phyloP scores from a whole-genome alignment of 352 stramenopile genomes.

The Globisporangium echinulatum region DNA sequence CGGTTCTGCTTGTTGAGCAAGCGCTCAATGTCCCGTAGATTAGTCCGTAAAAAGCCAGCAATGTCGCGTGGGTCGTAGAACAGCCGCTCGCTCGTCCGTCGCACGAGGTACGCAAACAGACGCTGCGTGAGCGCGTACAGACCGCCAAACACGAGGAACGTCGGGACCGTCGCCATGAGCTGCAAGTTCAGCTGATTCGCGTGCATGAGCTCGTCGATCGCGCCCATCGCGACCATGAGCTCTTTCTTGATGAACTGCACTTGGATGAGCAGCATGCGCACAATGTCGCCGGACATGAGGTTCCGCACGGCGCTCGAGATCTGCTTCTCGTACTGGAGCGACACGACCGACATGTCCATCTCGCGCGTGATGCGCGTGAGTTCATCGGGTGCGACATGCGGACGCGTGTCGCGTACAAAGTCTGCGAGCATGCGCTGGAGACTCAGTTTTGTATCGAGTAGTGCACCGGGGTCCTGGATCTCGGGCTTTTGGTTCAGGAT shows the following conservation, averaged over 20 bases:
- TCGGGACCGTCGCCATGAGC: slow-evolving; percentile 79
- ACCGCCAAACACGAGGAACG: slow-evolving; percentile 71
- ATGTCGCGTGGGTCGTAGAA: slow-evolving; percentile 76
- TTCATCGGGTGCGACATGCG: slow-evolving; percentile 27
- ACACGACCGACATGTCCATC: slow-evolving; percentile 77
- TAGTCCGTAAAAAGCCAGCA: slow-evolving; percentile 69
- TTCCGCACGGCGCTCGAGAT: slow-evolving; percentile 61
- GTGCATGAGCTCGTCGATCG: slow-evolving; percentile 85
- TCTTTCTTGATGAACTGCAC: slow-evolving; percentile 89
- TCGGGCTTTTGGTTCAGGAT: slow-evolving; percentile 81
- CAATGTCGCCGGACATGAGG: slow-evolving; percentile 79
- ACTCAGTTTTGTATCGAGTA: slow-evolving; percentile 76
- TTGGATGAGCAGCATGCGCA: slow-evolving; percentile 85
- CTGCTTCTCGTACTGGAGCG: slow-evolving; percentile 65
- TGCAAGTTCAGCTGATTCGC: slow-evolving; percentile 85
- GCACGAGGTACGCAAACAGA: slow-evolving; percentile 66
- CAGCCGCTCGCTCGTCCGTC: slow-evolving; percentile 67
- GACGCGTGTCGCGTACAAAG: slow-evolving; percentile 72
- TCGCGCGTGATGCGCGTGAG: slow-evolving; percentile 46
- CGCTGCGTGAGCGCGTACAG: slow-evolving; percentile 56
- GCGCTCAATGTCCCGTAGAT: slow-evolving; percentile 77
- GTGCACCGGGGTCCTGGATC: slow-evolving; percentile 72
- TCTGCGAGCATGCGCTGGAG: slow-evolving; percentile 78
- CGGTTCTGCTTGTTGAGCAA: slow-evolving; percentile 82
- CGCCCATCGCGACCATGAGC: slow-evolving; percentile 83